Conservation (phyloP, 2,329 filamentous ascomycete species). For the Colletotrichum neosansevieriae region DNA sequence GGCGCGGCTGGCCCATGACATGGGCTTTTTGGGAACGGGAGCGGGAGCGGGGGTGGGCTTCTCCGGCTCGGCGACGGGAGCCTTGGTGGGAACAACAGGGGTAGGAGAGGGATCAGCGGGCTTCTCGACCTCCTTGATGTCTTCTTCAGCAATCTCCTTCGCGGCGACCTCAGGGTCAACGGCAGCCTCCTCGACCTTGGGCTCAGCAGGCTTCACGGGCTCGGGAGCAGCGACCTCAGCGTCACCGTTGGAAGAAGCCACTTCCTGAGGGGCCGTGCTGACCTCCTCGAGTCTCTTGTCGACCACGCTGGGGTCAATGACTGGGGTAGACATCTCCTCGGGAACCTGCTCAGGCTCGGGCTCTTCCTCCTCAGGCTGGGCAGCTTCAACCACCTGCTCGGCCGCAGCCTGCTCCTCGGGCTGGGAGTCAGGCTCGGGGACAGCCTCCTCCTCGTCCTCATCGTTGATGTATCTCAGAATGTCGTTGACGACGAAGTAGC, state of each 20-base stretch:
- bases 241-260: conserved; percentile 49
- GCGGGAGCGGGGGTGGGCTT: conserved; percentile 63
- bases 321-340: conserved; percentile 41
- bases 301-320: conserved; percentile 65
- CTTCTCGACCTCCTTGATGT: conserved; percentile 70
- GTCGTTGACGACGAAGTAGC: conserved; percentile 98
- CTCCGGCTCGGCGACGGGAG: conserved; percentile 58
- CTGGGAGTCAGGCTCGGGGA: conserved; percentile 50
- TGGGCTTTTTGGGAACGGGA: conserved; percentile 67
- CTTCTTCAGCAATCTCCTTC: conserved; percentile 67
- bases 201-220: conserved; percentile 49
- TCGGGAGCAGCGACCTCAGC: conserved; percentile 50
- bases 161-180: conserved; percentile 63
- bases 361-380: conserved; percentile 45
- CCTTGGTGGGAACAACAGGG: conserved; percentile 54
- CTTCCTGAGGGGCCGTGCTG: conserved; percentile 51
- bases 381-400: conserved; percentile 61
- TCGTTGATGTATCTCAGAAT: conserved; percentile 95
- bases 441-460: conserved; percentile 77
- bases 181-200: conserved; percentile 45
- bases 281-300: conserved; percentile 83
- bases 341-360: conserved; percentile 45
- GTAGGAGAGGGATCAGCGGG: conserved; percentile 73
- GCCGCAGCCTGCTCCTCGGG: conserved; percentile 49
- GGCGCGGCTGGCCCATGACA: conserved; percentile 80